Percentiles rank a stretch among this genome's conserved stretches.
Conservation (phyloP, 306 rosid species). For the Medicago lupulina region DNA sequence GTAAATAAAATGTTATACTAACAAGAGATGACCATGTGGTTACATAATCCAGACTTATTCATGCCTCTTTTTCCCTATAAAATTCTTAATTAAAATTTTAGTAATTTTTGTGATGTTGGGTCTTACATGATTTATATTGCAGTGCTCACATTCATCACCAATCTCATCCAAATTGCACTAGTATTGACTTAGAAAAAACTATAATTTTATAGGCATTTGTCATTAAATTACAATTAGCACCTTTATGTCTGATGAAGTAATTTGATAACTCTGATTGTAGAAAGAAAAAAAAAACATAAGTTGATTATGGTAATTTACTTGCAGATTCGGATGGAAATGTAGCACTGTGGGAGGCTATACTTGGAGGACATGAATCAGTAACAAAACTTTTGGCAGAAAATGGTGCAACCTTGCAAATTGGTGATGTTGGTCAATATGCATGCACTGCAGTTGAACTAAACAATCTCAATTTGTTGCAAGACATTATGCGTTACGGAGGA, state of each 20-base stretch:
- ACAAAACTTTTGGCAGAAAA: conserved; percentile 60
- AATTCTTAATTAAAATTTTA: background rate
- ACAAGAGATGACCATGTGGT: background rate
- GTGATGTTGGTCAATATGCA: conserved; percentile 72
- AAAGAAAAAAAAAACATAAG: no score
- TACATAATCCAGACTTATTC: conserved; percentile 25
- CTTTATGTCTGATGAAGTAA: background rate
- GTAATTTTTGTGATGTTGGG: background rate
- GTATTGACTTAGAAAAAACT: conserved; percentile 16
- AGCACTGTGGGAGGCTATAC: conserved; percentile 85
- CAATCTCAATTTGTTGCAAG: conserved; percentile 64
- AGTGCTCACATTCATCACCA: background rate
- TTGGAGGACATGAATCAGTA: conserved; percentile 62
- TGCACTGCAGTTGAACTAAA: conserved; percentile 70
- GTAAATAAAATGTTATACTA: conserved; percentile 10
- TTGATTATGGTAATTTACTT: background rate
- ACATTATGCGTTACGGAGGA: conserved; percentile 62
- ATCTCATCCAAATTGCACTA: conserved; percentile 27
- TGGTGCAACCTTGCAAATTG: conserved; percentile 63
- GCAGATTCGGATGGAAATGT: conserved; percentile 83
- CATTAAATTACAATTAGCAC: conserved; percentile 1
- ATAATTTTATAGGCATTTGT: background rate
- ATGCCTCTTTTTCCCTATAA: conserved; percentile 3
- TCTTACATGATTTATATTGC: background rate
- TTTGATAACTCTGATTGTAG: no score